Base-by-base conservation (phyloP, 2,329 filamentous ascomycete genomes). In the Piedraia hortae region DNA sequence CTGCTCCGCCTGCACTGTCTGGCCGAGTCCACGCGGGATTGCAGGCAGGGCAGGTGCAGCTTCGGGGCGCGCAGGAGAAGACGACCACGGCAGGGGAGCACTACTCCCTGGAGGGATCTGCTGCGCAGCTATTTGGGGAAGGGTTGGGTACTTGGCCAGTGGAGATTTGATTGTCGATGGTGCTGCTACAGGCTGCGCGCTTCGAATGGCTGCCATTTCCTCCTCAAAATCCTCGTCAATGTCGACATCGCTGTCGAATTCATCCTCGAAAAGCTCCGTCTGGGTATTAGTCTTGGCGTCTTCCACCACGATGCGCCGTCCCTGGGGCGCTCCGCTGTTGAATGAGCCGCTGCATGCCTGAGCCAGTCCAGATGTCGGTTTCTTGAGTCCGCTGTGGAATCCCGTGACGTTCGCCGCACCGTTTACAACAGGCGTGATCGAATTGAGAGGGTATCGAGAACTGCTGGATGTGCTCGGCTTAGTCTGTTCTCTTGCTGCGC, bases 231-330 rank as follows among this genome's bases (percentile, higher is more conserved):
- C 72, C 12, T 89, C 51, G 24, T 17, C n/a, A n/a, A n/a, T n/a
- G 19, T 77, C 61, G 10, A 68, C 58, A 33, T 90, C 78, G 38
- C 82, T 73, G 35, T 77, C 75, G 32, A 89, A 85, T 38, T 90
- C 80, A 34, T 82, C 67, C 29, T 78, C 72, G 27, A 65, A 61
- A 30, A 78, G 72, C 28, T 19, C 21, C 10, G 26, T 16, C 18
- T 27, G 25, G 14, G 24, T 12, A 58, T 61, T 6, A 71, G 58
- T 20, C 10, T 24, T 28, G n/a, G 31, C 21, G 4, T 15, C 47
- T 38, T 47, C 43, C 39, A 53, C 24, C 11, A 33, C 23, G 15
- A 42, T 37, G 9, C 37, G 37, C 20, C 15, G 33, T 30, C 18
- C 36, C 28, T 24, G 19, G 10, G 14, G 37, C 4, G 23, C 23